Base-by-base conservation (phyloP, 805 yeast species). In the Metschnikowia amazonensis region DNA sequence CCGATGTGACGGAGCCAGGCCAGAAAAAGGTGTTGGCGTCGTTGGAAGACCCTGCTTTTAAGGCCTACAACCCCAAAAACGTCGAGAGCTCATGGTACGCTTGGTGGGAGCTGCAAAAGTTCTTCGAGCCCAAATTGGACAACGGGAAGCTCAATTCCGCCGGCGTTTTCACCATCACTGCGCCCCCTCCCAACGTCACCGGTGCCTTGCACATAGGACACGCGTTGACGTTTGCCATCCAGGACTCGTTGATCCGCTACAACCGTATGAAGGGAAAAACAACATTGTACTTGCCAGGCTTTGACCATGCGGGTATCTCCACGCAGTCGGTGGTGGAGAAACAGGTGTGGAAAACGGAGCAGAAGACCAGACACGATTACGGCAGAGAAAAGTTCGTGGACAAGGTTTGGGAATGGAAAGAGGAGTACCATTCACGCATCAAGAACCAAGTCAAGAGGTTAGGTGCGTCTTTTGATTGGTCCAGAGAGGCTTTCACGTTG, bases 121-220 rank as follows among this genome's bases (percentile, higher is more conserved):
- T 80, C 60, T 94, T 94, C 60, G 84, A 85, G 68, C 99, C 99
- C 16, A 86, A 87, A 63, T 82, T 86, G 55, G 76, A 70, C 47
- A 82, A 83, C 60, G 97, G 97, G 37, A 69, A 82, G 37, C 60
- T 80, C 55, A 84, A 84, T 63, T 86, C 94, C 35, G 90, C 81
- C 60, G 98, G 98, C 57, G 63, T 76, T 16, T 94, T 92, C 69
- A 77, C 85, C 51, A 88, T 94, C 59, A 97, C 98, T 32, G 94
- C 96, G n/a, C 99, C 99, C 32, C 99, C 99, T 51, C 99, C 99
- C 63, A 94, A 94, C 66, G 96, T 94, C 53, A 94, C 99, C 39
- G 99, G 99, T 71, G 97, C 98, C 38, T 77, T 94, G 57, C 99
- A 94, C 69, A 94, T 94, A 67, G 99, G 99, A 58, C 99, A 94